Conservation (phyloP, 2,329 filamentous ascomycete genomes). For the Fusarium siculi region DNA sequence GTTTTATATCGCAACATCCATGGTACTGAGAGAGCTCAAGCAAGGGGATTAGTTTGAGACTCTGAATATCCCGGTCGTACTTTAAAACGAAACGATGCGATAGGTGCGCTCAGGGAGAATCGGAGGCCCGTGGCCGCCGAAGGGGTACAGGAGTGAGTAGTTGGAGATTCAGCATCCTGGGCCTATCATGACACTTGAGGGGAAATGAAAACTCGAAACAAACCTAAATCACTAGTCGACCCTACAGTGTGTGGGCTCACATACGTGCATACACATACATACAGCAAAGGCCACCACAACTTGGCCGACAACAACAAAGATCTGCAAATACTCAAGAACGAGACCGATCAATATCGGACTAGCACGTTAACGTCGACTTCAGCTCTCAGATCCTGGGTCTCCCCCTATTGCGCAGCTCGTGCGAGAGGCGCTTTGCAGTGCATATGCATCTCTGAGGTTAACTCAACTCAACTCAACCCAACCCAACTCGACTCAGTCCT, state of each 20-base stretch:
- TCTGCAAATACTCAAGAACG: constrained; percentile 2
- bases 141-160: background rate
- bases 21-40: constrained; percentile 1
- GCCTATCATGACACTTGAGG: constrained; percentile 23
- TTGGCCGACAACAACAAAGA: background rate
- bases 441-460: constrained; percentile 16
- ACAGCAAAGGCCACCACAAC: background rate
- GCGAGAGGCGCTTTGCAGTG: constrained; percentile 3
- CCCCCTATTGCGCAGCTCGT: constrained; percentile 2
- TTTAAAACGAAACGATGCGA: constrained; percentile 20
- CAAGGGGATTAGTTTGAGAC: constrained; percentile 1
- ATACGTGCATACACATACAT: background rate
- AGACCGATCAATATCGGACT: constrained; percentile 2
- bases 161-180: background rate
- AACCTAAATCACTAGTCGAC: constrained; percentile 1
- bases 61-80: constrained; percentile 14
- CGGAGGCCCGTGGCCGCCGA: background rate
- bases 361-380: background rate
- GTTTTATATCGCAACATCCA: constrained; percentile 14
- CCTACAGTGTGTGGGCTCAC: background rate
- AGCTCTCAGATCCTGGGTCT: background rate
- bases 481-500: background rate
- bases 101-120: constrained; percentile 8
- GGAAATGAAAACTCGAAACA: constrained; percentile 18
- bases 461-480: background rate